phyloP scores from a whole-genome alignment of 1,139 yeast genomes.

The Kodamaea sp. region DNA sequence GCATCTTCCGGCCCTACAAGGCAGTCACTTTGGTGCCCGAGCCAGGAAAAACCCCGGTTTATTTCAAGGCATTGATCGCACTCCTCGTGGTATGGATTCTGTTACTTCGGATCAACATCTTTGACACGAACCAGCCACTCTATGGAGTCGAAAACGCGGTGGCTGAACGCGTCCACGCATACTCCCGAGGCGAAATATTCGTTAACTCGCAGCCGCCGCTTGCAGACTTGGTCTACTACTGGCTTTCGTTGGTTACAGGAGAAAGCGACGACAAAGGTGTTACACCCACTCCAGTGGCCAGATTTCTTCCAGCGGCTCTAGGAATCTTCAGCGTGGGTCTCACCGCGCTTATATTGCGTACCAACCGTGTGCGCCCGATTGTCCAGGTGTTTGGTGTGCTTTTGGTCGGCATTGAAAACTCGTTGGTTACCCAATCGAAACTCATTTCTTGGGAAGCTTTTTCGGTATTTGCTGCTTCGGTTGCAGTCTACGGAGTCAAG shows the following conservation, averaged over 20 bases:
- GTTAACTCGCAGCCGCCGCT: constrained; percentile 67
- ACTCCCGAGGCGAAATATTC: constrained; percentile 61
- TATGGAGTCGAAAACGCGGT: constrained; percentile 1
- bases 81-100: neutral
- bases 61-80: neutral
- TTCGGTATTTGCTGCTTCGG: constrained; percentile 45
- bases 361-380: constrained; percentile 42
- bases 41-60: neutral
- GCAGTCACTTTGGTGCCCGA: constrained; percentile 1
- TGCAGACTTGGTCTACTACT: constrained; percentile 48
- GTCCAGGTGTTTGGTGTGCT: constrained; percentile 48
- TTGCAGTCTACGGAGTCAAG: constrained; percentile 48
- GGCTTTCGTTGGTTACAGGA: constrained; percentile 39
- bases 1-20: too few species aligned
- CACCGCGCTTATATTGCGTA: constrained; percentile 52
- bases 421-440: constrained; percentile 53
- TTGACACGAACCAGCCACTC: constrained; percentile 1
- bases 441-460: constrained; percentile 53
- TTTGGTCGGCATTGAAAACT: constrained; percentile 53
- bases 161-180: constrained; percentile 31
- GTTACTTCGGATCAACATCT: constrained; percentile 2
- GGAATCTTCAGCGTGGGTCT: constrained; percentile 33
- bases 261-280: neutral
- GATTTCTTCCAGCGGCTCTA: constrained; percentile 24
- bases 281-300: neutral